Evolutionary conservation across 768 basidiomycete species (phyloP), one percentile per base, ranked within the genome.

Genomic region (Tubosaeta brunneosetosa): DNA sequence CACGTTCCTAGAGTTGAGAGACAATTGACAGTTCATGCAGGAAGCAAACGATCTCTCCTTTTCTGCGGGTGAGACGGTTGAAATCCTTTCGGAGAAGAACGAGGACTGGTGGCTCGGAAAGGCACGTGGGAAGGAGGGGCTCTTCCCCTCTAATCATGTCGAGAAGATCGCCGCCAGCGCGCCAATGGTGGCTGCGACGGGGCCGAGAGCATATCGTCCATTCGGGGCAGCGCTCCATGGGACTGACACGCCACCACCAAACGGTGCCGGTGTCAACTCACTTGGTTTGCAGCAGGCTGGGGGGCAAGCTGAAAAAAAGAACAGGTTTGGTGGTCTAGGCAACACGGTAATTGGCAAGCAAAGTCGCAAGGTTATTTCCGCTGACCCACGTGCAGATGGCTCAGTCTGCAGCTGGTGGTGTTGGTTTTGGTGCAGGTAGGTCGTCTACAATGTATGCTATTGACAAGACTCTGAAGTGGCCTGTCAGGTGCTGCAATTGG

Each of bases 21-120:
- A 16, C 6, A 11, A 31, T 9, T 62, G 46, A 66, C 44, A 19
- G 22, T 32, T 38, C 13, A n/a, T 40, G 11, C 62, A 92, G 87
- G 87, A 91, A 59, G 73, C 78, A 12, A 81, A 85, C n/a, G 92
- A 95, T 64, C 75, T 95, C 8, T 80, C 83, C 1, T 93, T 95
- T 76, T 66, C 72, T 26, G 67, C 78, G 0, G 92, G 90, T 4
- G 92, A 94, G 61, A 73, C 82, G 42, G 79, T 95, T 53, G 87
- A 90, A 52, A 77, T 95, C 52, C 66, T 88, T 38, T 80, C 85
- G 52, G 88, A 93, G 64, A 86, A 82, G 42, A 91, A 93, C 52
- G 74, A 74, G 3, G 92, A 94, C 66, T 94, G 92, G 92, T 95
- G 90, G 91, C 81, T 78, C 8, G 91, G 92, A 26, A 75, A 68